These are phyloP conservation scores for Olyra latifolia DNA, from an alignment of 176 grass and related monocot genomes.

Conservation along the genomic window DNA sequence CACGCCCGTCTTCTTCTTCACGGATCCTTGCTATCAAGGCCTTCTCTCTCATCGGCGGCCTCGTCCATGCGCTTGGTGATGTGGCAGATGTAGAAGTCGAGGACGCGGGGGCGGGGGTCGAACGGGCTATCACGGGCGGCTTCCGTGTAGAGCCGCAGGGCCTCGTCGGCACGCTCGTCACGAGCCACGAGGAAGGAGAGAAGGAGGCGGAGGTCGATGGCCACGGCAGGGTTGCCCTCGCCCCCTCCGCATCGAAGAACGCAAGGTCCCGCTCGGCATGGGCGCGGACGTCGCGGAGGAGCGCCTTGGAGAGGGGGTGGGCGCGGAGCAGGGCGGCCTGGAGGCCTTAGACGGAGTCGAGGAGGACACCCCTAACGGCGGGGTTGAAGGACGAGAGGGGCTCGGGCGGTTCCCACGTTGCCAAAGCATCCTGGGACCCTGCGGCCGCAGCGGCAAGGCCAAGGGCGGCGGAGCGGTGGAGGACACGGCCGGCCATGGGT, in stretches of 20 bases:
- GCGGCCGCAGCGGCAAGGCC: not conserved
- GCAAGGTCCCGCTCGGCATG: conserved; percentile 17
- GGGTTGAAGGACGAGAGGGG: not conserved
- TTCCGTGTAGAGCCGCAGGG: conserved; percentile 22
- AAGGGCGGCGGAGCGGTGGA: conserved; percentile 20
- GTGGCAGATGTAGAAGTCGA: not conserved
- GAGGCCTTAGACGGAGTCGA: conserved; percentile 11
- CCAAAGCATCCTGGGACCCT: not conserved
- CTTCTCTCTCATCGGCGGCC: not conserved
- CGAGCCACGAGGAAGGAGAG: conserved; percentile 31
- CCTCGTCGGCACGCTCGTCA: not conserved
- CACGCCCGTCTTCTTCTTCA: not conserved
- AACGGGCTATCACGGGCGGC: conserved; percentile 26
- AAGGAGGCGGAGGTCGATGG: conserved; percentile 37
- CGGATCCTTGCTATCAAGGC: not conserved
- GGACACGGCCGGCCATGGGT: conserved; percentile 24
- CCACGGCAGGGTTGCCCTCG: not conserved
- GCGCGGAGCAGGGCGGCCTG: conserved; percentile 23
- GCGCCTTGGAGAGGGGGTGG: not conserved
- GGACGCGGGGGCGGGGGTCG: conserved; percentile 7
- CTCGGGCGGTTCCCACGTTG: not conserved
- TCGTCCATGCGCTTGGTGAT: not conserved
- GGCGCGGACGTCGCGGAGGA: conserved; percentile 19
- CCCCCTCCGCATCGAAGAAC: not conserved
- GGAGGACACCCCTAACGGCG: not conserved